Evolutionary conservation across 345 rosid species (phyloP), one percentile per base, ranked within the genome.

Genomic region (Mangifera indica): DNA sequence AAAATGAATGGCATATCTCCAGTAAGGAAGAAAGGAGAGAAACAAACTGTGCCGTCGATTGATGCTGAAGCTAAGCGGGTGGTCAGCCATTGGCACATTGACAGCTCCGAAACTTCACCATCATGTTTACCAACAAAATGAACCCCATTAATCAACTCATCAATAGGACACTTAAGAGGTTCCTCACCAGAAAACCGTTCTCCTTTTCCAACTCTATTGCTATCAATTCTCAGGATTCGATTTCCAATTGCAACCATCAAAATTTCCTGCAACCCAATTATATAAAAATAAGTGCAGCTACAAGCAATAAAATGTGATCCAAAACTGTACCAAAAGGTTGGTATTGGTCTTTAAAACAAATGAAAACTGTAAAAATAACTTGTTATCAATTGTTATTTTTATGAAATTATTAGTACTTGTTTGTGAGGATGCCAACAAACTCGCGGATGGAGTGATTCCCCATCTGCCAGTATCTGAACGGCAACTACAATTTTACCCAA

Each of bases 371-470:
- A 60, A 24, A 2, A 49, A 13, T 14, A 49, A 13, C 6, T 49
- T 15, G 2, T 13, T 49, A 13, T 49, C 17, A 3, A 2, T 13
- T 49, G 1, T 6, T n/a, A n/a, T n/a, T 49, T 15, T 49, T 4
- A 55, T 20, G 51, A 71, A 54, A 59, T 11, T 22, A 74, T 44
- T 45, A 79, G 68, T 83, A 90, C 96, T 81, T 90, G 96, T 80
- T 90, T 90, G 85, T 88, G 85, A 71, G 88, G 88, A 81, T 90
- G 96, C 96, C 93, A 90, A 58, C 91, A 90, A 21, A 90, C 82
- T 55, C 88, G 86, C 29, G 96, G 91, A 74, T 87, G 88, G 32
- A 74, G 62, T 1, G 79, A 40, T 71, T 84, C 87, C 64, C 75
- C 87, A 34, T 82, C 88, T 71, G 82, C 80, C 3, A 78, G 42